These are phyloP conservation scores for Pseudopithomyces maydicus DNA, from an alignment of 2,329 filamentous ascomycete genomes.

Conservation along the genomic window DNA sequence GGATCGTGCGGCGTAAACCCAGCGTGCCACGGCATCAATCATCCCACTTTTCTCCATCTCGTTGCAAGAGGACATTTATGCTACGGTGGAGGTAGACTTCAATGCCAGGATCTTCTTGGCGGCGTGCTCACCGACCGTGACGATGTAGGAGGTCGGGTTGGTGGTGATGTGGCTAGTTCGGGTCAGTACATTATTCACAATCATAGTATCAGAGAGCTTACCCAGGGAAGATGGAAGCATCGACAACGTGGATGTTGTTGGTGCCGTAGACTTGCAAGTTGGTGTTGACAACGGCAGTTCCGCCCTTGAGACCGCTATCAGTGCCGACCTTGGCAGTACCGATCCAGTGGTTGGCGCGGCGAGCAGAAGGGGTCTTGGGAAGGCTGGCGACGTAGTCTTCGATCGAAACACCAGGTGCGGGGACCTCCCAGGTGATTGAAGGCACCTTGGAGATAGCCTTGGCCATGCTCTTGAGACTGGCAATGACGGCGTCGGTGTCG, in stretches of 20 bases:
- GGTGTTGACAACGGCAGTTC: conserved; percentile 55
- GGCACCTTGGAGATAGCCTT: conserved; percentile 59
- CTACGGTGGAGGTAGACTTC: conserved; percentile 17
- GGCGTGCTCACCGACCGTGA: conserved; percentile 43
- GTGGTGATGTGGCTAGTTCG: conserved; percentile 36
- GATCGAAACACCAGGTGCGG: conserved; percentile 55
- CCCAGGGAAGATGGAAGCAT: conserved; percentile 54
- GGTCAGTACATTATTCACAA: conserved; percentile 15
- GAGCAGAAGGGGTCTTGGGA: conserved; percentile 44
- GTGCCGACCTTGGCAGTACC: conserved; percentile 62
- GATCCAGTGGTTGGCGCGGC: conserved; percentile 55
- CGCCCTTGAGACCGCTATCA: conserved; percentile 49
- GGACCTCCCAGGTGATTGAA: conserved; percentile 62
- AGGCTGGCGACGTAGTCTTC: conserved; percentile 60
- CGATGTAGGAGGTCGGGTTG: conserved; percentile 47
- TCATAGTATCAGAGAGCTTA: conserved; percentile 16
- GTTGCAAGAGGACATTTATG: conserved; percentile 10
- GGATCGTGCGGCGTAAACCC: neutral
- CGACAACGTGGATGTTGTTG: conserved; percentile 53
- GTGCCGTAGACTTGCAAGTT: conserved; percentile 57
- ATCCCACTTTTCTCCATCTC: conserved; percentile 11
- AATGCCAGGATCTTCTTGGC: conserved; percentile 45
- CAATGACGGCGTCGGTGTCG: conserved; percentile 68
- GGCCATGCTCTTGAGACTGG: conserved; percentile 66
- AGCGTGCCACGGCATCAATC: conserved; percentile 6